Percentiles rank a stretch among this genome's conserved stretches.
phyloP scores from a whole-genome alignment of 2,329 filamentous ascomycete genomes.

The Aphanocladium album region DNA sequence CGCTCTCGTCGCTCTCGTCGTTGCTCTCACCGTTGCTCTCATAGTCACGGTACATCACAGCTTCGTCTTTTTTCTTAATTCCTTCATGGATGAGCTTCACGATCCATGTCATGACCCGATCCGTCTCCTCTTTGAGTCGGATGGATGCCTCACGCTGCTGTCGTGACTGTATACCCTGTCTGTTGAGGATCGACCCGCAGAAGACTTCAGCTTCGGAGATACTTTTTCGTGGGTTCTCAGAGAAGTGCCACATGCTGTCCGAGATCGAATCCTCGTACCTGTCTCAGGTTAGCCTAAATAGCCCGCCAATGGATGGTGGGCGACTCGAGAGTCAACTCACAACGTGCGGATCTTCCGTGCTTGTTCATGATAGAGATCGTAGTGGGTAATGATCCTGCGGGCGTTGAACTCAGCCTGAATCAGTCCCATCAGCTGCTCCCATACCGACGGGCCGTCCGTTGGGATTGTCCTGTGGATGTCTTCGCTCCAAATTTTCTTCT shows the following conservation, averaged over 20 bases:
- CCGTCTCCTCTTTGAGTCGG: constrained; percentile 48
- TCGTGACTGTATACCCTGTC: constrained; percentile 40
- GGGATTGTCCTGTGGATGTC: constrained; percentile 35
- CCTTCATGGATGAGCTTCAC: constrained; percentile 27
- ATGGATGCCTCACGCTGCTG: constrained; percentile 48
- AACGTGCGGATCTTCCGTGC: constrained; percentile 41
- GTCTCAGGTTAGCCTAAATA: constrained; percentile 19
- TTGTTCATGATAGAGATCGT: constrained; percentile 29
- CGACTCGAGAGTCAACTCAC: constrained; percentile 36
- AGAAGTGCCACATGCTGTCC: constrained; percentile 36
- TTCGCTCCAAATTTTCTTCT: constrained; percentile 57
- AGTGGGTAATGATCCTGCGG: constrained; percentile 25
- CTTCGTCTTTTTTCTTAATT: not conserved
- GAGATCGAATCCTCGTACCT: constrained; percentile 44
- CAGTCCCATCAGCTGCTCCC: constrained; percentile 34
- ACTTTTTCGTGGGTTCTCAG: constrained; percentile 39
- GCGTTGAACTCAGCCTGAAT: constrained; percentile 19
- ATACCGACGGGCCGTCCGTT: constrained; percentile 32
- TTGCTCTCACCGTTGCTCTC: constrained; percentile 15
- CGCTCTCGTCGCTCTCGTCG: not conserved
- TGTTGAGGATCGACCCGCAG: constrained; percentile 49
- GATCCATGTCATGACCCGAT: constrained; percentile 39
- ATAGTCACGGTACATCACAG: not conserved
- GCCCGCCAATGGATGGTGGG: constrained; percentile 37
- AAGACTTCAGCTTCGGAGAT: constrained; percentile 51